Percentiles rank a stretch among this genome's conserved stretches.
Conservation (phyloP, 2,329 filamentous ascomycete genomes). For the Hypoxylon sp. region DNA sequence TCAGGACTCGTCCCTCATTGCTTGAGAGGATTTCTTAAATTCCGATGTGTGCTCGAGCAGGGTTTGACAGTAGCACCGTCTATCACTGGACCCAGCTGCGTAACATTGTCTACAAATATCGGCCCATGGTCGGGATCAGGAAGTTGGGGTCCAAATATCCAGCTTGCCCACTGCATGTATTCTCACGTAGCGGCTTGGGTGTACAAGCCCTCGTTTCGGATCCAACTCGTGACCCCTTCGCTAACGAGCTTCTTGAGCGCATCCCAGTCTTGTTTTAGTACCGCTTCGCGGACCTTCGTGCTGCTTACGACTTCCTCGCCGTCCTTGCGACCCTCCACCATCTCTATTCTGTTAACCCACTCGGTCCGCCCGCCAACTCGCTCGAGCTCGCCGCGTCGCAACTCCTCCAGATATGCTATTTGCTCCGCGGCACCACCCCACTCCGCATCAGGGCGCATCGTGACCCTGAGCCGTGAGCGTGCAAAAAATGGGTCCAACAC, state of each 20-base stretch:
- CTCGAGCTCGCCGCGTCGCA: constrained; percentile 64
- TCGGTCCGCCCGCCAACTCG: constrained; percentile 66
- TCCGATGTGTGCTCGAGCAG: neutral
- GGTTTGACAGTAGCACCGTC: neutral
- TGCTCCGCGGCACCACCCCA: constrained; percentile 73
- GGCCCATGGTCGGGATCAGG: neutral
- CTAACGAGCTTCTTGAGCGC: constrained; percentile 69
- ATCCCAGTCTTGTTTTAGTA: constrained; percentile 62
- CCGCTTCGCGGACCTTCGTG: constrained; percentile 74
- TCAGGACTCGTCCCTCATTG: neutral
- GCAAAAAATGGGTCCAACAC: constrained; percentile 75
- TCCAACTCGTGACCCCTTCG: constrained; percentile 69
- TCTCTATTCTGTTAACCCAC: constrained; percentile 73
- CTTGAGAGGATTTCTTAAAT: neutral
- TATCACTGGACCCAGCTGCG: neutral
- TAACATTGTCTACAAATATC: neutral
- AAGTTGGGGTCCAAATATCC: neutral
- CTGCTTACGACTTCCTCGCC: constrained; percentile 66
- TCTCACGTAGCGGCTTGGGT: constrained; percentile 28
- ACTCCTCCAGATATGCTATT: constrained; percentile 64
- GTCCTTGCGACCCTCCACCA: constrained; percentile 66
- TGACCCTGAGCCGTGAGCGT: constrained; percentile 73
- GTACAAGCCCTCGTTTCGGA: constrained; percentile 72
- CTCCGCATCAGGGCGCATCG: constrained; percentile 71
- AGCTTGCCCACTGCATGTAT: neutral